Percentiles rank a stretch among this genome's conserved stretches.
phyloP scores from a whole-genome alignment of 2,329 filamentous ascomycete species.

The Acephala macrosclerotiorum region DNA sequence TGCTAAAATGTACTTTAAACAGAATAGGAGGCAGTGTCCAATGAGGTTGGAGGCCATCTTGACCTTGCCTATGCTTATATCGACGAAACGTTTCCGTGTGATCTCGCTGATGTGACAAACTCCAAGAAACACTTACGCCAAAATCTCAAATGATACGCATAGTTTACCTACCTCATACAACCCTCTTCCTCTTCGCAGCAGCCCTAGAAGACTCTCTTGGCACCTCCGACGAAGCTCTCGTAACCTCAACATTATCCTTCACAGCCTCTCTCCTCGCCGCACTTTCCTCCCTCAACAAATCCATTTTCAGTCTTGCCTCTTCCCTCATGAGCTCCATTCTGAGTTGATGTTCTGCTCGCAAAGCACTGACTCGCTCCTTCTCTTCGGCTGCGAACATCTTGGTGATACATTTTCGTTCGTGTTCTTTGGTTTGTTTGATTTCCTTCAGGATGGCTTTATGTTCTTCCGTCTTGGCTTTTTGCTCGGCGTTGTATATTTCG shows the following conservation, averaged over 20 bases:
- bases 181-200: not conserved
- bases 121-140: not conserved
- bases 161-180: not conserved
- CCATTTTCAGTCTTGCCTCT: constrained; percentile 14
- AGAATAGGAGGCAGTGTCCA: too few species aligned
- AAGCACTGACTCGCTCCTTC: not conserved
- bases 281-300: constrained; percentile 11
- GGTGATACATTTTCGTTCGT: constrained; percentile 12
- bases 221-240: not conserved
- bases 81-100: too few species aligned
- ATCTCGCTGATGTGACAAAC: too few species aligned
- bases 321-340: constrained; percentile 14
- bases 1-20: too few species aligned
- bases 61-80: too few species aligned
- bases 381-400: constrained; percentile 6
- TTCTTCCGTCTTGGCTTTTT: not conserved
- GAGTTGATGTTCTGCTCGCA: constrained; percentile 3
- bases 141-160: not conserved
- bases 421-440: constrained; percentile 3
- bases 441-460: constrained; percentile 5
- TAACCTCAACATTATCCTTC: not conserved
- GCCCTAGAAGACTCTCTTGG: not conserved
- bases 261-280: not conserved
- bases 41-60: too few species aligned
- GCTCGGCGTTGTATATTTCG: not conserved